Conservation (phyloP, 2,329 filamentous ascomycete species). For the Epichloe glyceriae region DNA sequence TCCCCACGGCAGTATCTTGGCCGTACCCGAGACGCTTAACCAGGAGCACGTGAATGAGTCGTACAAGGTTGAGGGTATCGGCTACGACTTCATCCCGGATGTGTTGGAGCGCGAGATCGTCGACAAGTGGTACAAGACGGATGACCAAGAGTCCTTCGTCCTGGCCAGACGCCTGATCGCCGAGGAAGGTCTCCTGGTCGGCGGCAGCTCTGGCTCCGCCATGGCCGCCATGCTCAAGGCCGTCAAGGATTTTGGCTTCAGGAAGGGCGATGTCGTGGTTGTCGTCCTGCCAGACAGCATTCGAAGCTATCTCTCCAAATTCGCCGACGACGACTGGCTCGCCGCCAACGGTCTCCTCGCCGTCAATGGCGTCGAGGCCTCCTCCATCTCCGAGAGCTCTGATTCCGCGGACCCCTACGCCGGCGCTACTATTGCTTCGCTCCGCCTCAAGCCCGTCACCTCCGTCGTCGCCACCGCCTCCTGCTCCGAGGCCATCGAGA, state of each 20-base stretch:
- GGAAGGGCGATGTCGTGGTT: constrained; percentile 76
- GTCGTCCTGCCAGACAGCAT: constrained; percentile 93
- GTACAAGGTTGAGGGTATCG: constrained; percentile 98
- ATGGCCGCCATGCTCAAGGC: constrained; percentile 71
- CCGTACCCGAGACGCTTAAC: constrained; percentile 69
- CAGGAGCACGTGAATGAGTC: constrained; percentile 65
- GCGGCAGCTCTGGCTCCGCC: constrained; percentile 86
- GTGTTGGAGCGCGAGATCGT: constrained; percentile 71
- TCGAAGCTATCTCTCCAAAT: constrained; percentile 94
- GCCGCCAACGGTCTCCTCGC: constrained; percentile 87
- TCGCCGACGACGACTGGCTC: constrained; percentile 97
- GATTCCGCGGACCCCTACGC: constrained; percentile 54
- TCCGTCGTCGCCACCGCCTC: constrained; percentile 59
- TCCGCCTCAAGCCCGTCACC: constrained; percentile 87
- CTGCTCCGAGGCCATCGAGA: constrained; percentile 85
- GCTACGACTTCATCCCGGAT: constrained; percentile 95
- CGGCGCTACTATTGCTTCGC: constrained; percentile 64
- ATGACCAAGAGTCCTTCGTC: constrained; percentile 80
- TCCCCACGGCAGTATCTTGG: constrained; percentile 82
- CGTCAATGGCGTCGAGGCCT: constrained; percentile 35
- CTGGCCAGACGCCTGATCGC: constrained; percentile 83
- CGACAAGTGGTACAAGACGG: constrained; percentile 97
- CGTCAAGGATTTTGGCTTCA: constrained; percentile 61
- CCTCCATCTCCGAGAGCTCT: constrained; percentile 25
- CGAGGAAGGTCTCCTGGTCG: constrained; percentile 87